These are phyloP conservation scores for Aspergillus ochraceus DNA, from an alignment of 2,329 filamentous ascomycete species.

Conservation along the genomic window DNA sequence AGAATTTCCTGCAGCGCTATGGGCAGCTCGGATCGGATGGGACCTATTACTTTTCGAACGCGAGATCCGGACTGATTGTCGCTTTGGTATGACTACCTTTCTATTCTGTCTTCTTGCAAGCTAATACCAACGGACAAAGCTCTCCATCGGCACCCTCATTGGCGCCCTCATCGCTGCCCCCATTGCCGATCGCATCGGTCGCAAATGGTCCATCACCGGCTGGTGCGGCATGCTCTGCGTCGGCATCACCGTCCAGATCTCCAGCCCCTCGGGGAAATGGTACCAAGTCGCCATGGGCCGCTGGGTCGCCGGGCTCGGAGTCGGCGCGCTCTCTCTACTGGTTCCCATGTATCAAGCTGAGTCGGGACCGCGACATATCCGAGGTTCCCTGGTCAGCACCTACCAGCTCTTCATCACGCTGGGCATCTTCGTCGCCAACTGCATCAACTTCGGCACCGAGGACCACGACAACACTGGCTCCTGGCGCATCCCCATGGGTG, in stretches of 20 bases:
- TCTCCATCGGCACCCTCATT: slow-evolving; percentile 46
- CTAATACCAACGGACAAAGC: slow-evolving; percentile 20
- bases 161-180: slow-evolving; percentile 44
- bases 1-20: slow-evolving; percentile 40
- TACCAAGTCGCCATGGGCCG: slow-evolving; percentile 45
- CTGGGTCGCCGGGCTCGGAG: slow-evolving; percentile 44
- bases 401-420: slow-evolving; percentile 51
- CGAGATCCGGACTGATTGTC: slow-evolving; percentile 44
- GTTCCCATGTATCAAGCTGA: slow-evolving; percentile 50
- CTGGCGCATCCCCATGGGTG: slow-evolving; percentile 54
- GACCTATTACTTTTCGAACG: slow-evolving; percentile 40
- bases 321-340: slow-evolving; percentile 43
- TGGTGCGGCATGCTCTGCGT: slow-evolving; percentile 42
- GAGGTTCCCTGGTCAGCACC: slow-evolving; percentile 45
- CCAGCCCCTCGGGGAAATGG: slow-evolving; percentile 37
- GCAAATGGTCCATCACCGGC: slow-evolving; percentile 42
- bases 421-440: slow-evolving; percentile 48
- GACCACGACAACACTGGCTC: slow-evolving; percentile 37
- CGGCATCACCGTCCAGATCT: slow-evolving; percentile 46
- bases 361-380: slow-evolving; percentile 45
- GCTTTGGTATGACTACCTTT: slow-evolving; percentile 32
- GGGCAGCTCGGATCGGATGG: slow-evolving; percentile 32
- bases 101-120: background rate
- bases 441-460: slow-evolving; percentile 49
- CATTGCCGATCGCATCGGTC: slow-evolving; percentile 43